Evolutionary conservation across 345 rosid genomes (phyloP).

Genomic region (Fremontodendron californicum): DNA sequence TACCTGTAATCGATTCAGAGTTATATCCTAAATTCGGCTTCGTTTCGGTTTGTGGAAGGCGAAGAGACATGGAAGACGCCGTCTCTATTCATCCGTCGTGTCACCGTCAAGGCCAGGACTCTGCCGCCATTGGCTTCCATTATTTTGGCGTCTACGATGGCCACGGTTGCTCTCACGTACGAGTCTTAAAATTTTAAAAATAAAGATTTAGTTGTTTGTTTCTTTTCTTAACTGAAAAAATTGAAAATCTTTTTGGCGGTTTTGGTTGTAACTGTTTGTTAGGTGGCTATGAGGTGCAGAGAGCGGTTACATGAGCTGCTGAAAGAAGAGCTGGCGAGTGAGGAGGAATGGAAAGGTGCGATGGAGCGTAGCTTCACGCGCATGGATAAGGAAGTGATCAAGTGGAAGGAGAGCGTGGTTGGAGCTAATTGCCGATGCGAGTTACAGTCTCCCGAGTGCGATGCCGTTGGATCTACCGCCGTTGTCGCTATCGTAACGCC

Average conservation of each 20-base stretch:
- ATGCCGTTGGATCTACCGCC: slow-evolving; percentile 91
- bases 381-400: slow-evolving; percentile 48
- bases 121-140: slow-evolving; percentile 33
- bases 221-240: neutral
- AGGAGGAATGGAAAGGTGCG: slow-evolving; percentile 39
- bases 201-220: neutral
- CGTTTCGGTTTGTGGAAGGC: slow-evolving; percentile 73
- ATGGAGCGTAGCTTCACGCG: slow-evolving; percentile 64
- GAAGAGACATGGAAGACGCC: slow-evolving; percentile 90
- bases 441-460: slow-evolving; percentile 64
- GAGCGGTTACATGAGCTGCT: slow-evolving; percentile 64
- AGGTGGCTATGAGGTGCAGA: slow-evolving; percentile 62
- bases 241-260: neutral
- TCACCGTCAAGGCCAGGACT: slow-evolving; percentile 19
- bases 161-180: slow-evolving; percentile 78
- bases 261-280: neutral
- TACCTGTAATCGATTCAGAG: slow-evolving; percentile 10
- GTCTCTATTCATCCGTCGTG: slow-evolving; percentile 58
- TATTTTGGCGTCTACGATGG: slow-evolving; percentile 77
- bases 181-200: neutral
- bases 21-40: slow-evolving; percentile 56
- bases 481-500: slow-evolving; percentile 70
- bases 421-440: slow-evolving; percentile 56
- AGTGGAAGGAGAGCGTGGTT: slow-evolving; percentile 19
- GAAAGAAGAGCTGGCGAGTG: slow-evolving; percentile 39